A percentile compares a stretch with the other conserved stretches of the same genome.
Evolutionary conservation across 2,329 filamentous ascomycete species (phyloP).

Genomic region (Stachybotrys chlorohalonatus): DNA sequence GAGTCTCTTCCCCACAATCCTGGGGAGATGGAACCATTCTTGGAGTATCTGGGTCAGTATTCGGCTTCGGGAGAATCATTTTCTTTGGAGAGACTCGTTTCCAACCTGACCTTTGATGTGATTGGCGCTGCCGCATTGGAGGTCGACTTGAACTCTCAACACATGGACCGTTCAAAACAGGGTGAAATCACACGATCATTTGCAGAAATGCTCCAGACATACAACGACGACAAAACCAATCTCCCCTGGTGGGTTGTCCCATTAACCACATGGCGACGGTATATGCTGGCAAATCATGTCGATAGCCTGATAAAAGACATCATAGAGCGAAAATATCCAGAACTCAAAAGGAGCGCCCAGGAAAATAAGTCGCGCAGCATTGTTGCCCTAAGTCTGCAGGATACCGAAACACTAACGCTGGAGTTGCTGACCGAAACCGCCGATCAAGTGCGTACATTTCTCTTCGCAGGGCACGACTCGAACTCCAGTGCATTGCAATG

Average conservation of each 20-base stretch:
- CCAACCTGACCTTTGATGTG: constrained; percentile 27
- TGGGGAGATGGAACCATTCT: constrained; percentile 20
- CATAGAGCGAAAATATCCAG: neutral
- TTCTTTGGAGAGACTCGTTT: constrained; percentile 15
- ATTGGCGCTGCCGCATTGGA: constrained; percentile 25
- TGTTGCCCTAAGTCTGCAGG: constrained; percentile 21
- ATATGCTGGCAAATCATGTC: neutral
- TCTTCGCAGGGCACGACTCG: constrained; percentile 33
- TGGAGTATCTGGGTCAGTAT: constrained; percentile 7
- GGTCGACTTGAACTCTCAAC: constrained; percentile 21
- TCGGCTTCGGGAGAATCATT: constrained; percentile 16
- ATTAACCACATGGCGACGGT: neutral
- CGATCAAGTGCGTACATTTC: constrained; percentile 28
- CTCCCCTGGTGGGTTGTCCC: neutral
- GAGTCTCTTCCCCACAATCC: constrained; percentile 21
- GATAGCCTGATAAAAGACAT: neutral
- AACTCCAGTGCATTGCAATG: constrained; percentile 26
- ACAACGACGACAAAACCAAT: neutral
- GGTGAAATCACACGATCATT: neutral
- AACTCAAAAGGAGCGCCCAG: neutral
- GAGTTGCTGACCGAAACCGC: constrained; percentile 18
- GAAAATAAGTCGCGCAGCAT: constrained; percentile 12
- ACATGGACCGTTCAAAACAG: constrained; percentile 5
- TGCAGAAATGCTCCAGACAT: neutral
- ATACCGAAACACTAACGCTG: constrained; percentile 14